Evolutionary conservation across 345 rosid genomes (phyloP).

Genomic region (Eucalyptus erythrocorys): DNA sequence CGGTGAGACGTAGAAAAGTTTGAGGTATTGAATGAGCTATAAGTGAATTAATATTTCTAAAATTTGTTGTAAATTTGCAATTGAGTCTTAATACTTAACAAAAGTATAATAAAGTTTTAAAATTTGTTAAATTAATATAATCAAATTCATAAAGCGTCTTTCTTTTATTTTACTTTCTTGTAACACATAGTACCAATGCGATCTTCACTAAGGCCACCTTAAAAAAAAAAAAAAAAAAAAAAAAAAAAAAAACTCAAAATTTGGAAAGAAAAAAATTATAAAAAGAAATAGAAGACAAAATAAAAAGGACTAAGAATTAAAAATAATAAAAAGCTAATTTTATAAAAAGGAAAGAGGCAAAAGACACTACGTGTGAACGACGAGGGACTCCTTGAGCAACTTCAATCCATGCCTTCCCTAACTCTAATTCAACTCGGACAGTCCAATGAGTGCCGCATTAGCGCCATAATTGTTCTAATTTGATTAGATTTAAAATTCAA

Average conservation of each 20-base stretch:
- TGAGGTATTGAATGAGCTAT: not conserved
- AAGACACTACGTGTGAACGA: not conserved
- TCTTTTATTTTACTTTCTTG: not conserved
- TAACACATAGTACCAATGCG: not conserved
- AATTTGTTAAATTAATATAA: not conserved
- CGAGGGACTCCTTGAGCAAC: not conserved
- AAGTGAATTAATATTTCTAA: not conserved
- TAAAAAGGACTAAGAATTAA: not conserved
- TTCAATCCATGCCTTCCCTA: not conserved
- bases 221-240: not conserved
- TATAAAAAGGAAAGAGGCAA: not conserved
- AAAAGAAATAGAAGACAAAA: not conserved
- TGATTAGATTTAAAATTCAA: too few species aligned
- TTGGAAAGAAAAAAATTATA: not conserved
- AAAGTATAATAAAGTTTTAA: not conserved
- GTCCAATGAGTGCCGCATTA: not conserved
- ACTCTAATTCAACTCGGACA: not conserved
- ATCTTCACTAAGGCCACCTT: not conserved
- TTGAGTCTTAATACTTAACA: not conserved
- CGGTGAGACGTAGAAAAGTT: not conserved
- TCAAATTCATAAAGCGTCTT: not conserved
- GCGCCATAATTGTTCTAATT: too few species aligned
- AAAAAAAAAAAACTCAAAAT: not conserved
- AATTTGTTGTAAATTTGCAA: rapidly evolving
- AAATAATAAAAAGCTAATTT: not conserved